Base-by-base conservation (phyloP, 2,329 filamentous ascomycete species). In the Diaporthe longicolla region DNA sequence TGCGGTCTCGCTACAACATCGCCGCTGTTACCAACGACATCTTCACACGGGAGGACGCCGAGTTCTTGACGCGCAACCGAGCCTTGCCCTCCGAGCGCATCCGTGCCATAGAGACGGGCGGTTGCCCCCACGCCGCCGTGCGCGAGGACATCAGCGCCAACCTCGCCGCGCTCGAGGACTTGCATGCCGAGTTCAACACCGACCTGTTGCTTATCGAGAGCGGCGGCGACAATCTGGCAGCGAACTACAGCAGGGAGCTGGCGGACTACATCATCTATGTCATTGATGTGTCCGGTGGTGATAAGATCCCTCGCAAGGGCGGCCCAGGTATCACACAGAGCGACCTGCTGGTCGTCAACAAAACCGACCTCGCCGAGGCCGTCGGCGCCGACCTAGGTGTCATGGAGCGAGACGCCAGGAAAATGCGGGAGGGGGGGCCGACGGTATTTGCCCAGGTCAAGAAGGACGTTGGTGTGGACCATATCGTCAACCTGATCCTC, bases 181-280 rank as follows among this genome's bases (percentile, higher is more conserved):
- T 98, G 65, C 96, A 98, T 84, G 87, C 88, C 73, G 90, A 93
- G 77, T 97, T 97, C 87, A 83, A 85, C 52, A 91, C 95, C 0
- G 94, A 98, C 81, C 83, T 99, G 29, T 89, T 99, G 32, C 91
- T 99, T 55, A 99, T 99, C 82, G 97, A 99, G 85, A 95, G 92
- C 24, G 97, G 97, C 58, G 97, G 97, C 73, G 97, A 99, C 83
- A 99, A 99, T 83, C 90, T 99, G 0, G 97, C 97, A 0, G 97
- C 97, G 5, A 99, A 99, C 87, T 99, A 99, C 88, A 94, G 91
- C 72, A 90, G 97, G 73, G 97, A 99, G 85, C 87, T 99, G 77
- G 97, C 97, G 1, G 97, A 99, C 83, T 99, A 94, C 83, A 99
- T 99, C 84, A 93, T 99, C 84, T 99, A 99, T 83, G 97, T 99